Conservation (phyloP, 2,329 filamentous ascomycete genomes). For the Juglanconis juglandina region DNA sequence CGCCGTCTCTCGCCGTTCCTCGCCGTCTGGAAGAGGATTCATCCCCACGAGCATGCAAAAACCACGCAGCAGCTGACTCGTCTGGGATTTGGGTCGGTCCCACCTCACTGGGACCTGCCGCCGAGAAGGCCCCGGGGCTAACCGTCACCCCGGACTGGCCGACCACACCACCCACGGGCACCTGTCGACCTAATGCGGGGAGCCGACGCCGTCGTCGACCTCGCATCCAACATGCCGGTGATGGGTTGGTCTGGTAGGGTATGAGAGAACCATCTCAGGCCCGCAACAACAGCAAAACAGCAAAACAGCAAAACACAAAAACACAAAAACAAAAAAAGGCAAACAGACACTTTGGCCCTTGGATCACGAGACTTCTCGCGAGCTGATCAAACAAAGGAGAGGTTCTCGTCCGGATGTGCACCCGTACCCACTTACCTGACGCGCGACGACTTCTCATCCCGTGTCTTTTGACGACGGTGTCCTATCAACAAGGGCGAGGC, state of each 20-base stretch:
- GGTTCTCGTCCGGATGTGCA: too few relatives aligned
- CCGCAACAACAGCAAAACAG: too few relatives aligned
- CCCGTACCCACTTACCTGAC: too few relatives aligned
- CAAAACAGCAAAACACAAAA: too few relatives aligned
- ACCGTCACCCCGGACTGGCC: constrained; percentile 1
- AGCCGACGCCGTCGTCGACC: background rate
- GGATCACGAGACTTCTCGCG: too few relatives aligned
- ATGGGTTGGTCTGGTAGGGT: background rate
- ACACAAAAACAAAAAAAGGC: too few relatives aligned
- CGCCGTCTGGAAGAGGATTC: constrained; percentile 6
- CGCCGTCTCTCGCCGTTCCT: too few relatives aligned
- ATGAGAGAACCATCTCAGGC: background rate
- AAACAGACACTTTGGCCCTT: too few relatives aligned
- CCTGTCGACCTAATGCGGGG: constrained; percentile 12
- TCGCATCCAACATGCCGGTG: background rate
- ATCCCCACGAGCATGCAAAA: background rate
- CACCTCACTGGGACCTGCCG: constrained; percentile 11
- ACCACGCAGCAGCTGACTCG: constrained; percentile 14
- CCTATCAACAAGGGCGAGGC: too few relatives aligned
- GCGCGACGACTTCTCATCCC: too few relatives aligned
- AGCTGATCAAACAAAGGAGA: too few relatives aligned
- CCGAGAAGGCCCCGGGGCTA: constrained; percentile 17
- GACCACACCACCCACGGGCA: constrained; percentile 4
- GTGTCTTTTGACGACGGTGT: too few relatives aligned
- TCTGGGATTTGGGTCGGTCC: background rate